These are phyloP conservation scores for Thymus quinquecostatus DNA, from an alignment of 257 asterid genomes.

Conservation along the genomic window DNA sequence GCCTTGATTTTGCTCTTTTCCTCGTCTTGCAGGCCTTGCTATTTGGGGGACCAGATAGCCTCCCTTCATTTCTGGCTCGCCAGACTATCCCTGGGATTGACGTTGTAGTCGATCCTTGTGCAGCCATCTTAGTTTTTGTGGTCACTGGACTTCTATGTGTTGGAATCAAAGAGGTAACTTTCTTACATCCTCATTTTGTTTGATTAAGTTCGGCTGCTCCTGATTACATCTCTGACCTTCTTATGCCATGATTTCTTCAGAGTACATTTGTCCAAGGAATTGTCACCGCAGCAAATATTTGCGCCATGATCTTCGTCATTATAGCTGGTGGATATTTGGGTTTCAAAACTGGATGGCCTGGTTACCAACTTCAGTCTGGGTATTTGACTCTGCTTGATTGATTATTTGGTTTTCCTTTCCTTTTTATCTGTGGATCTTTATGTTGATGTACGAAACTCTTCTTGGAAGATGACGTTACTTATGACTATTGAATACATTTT, in stretches of 20 bases:
- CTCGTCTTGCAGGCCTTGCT: slow-evolving; percentile 67
- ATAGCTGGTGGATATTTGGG: slow-evolving; percentile 96
- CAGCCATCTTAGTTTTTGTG: slow-evolving; percentile 72
- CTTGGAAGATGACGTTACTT: not conserved
- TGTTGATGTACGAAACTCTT: slow-evolving; percentile 7
- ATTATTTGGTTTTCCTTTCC: not conserved
- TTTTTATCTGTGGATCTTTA: not conserved
- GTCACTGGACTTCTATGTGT: slow-evolving; percentile 84
- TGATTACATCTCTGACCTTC: slow-evolving; percentile 18
- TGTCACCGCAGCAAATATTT: slow-evolving; percentile 77
- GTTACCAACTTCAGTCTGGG: slow-evolving; percentile 90
- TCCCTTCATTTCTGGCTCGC: slow-evolving; percentile 80
- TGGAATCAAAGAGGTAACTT: slow-evolving; percentile 90
- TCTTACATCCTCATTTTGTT: slow-evolving; percentile 19
- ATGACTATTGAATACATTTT: slow-evolving; percentile 11
- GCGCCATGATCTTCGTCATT: slow-evolving; percentile 92
- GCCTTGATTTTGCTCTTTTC: slow-evolving; percentile 20
- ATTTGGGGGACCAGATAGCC: slow-evolving; percentile 84
- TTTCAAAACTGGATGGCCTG: slow-evolving; percentile 96
- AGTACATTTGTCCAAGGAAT: slow-evolving; percentile 92
- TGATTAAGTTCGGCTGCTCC: not conserved
- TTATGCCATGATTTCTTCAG: slow-evolving; percentile 46
- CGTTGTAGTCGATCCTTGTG: slow-evolving; percentile 89
- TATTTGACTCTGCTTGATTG: slow-evolving; percentile 35
- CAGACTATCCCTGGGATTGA: slow-evolving; percentile 83